Evolutionary conservation across 805 yeast genomes (phyloP).

Genomic region (Komagataella pseudopastoris): DNA sequence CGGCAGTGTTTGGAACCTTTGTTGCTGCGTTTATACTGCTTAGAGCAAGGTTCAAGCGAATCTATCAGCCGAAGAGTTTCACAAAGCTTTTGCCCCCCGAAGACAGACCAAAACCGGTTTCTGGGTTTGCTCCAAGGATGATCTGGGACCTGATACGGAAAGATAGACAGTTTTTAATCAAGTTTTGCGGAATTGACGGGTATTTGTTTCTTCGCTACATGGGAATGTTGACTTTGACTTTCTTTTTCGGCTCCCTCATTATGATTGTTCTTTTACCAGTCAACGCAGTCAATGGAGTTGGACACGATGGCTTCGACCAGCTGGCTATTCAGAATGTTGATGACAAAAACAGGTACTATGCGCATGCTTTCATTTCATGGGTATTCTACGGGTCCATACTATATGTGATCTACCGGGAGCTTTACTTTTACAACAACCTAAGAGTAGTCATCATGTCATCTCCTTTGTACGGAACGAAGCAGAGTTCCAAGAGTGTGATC

Average conservation of each 20-base stretch:
- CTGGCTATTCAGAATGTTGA: conserved; percentile 69
- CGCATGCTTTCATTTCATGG: conserved; percentile 79
- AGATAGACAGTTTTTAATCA: conserved; percentile 62
- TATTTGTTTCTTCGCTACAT: conserved; percentile 79
- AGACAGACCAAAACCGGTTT: conserved; percentile 62
- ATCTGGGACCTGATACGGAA: conserved; percentile 44
- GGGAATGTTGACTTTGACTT: conserved; percentile 25
- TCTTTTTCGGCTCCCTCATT: conserved; percentile 10
- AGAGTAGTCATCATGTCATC: conserved; percentile 70
- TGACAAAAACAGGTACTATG: conserved; percentile 52
- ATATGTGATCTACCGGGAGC: conserved; percentile 71
- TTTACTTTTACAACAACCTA: conserved; percentile 62
- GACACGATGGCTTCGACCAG: conserved; percentile 55
- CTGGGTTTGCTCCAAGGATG: conserved; percentile 63
- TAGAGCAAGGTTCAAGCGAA: conserved; percentile 53
- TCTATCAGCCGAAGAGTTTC: conserved; percentile 74
- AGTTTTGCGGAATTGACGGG: conserved; percentile 90
- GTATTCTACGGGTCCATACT: conserved; percentile 56
- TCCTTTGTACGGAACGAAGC: conserved; percentile 62
- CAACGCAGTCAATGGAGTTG: conserved; percentile 58
- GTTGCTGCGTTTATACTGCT: conserved; percentile 48
- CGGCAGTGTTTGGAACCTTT: conserved; percentile 50
- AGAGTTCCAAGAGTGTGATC: conserved; percentile 71
- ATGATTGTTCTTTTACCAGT: conserved; percentile 72
- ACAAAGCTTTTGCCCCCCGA: conserved; percentile 43